Conservation (phyloP, 805 yeast genomes). For the Saccharomyces mikatae region DNA sequence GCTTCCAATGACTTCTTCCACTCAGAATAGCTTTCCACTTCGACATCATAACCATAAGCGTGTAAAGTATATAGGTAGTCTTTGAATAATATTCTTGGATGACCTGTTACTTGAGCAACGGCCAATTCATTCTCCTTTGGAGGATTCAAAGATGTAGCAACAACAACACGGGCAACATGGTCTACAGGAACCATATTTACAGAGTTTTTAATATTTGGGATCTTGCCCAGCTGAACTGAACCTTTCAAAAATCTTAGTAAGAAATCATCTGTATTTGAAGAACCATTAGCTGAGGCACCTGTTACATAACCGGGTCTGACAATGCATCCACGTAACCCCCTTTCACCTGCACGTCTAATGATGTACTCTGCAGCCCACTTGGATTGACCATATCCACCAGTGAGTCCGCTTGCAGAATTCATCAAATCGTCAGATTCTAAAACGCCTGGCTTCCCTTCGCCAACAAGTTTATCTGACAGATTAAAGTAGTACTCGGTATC, state of each 20-base stretch:
- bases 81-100: slow-evolving; percentile 80
- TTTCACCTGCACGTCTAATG: slow-evolving; percentile 76
- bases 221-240: slow-evolving; percentile 74
- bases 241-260: slow-evolving; percentile 91
- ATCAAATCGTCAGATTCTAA: slow-evolving; percentile 73
- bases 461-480: slow-evolving; percentile 60
- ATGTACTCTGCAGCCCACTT: slow-evolving; percentile 96
- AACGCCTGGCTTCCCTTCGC: slow-evolving; percentile 63
- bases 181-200: slow-evolving; percentile 98
- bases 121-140: slow-evolving; percentile 44
- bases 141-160: slow-evolving; percentile 75
- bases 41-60: slow-evolving; percentile 64
- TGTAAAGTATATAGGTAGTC: slow-evolving; percentile 61
- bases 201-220: slow-evolving; percentile 78
- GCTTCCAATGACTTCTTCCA: slow-evolving; percentile 77
- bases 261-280: slow-evolving; percentile 95
- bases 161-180: slow-evolving; percentile 89
- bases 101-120: slow-evolving; percentile 96
- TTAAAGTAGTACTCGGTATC: slow-evolving; percentile 77
- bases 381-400: slow-evolving; percentile 93
- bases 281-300: slow-evolving; percentile 77
- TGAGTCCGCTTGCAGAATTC: slow-evolving; percentile 77
- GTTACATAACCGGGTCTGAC: slow-evolving; percentile 95
- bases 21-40: slow-evolving; percentile 53
- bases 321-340: slow-evolving; percentile 82